These are phyloP conservation scores for Kingdonia uniflora DNA, from an alignment of 164 flowering plant genomes.

Conservation along the genomic window DNA sequence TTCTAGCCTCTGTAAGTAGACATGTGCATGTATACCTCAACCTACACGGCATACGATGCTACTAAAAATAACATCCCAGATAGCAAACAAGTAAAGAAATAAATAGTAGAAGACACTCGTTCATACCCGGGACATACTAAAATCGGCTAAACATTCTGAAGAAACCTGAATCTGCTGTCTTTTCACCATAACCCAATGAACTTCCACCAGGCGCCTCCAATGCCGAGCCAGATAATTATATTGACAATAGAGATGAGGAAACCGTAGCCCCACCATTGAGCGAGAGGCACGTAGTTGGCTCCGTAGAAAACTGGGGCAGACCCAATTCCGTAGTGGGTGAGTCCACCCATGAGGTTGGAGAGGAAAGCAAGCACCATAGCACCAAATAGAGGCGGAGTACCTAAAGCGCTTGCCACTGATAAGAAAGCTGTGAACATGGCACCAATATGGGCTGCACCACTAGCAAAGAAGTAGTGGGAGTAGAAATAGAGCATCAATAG, in stretches of 20 bases:
- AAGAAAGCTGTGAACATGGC: constrained; percentile 96
- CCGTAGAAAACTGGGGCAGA: constrained; percentile 97
- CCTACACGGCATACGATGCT: not conserved
- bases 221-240: constrained; percentile 79
- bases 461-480: constrained; percentile 93
- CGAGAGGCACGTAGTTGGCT: constrained; percentile 74
- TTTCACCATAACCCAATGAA: constrained; percentile 67
- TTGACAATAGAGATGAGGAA: constrained; percentile 77
- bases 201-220: constrained; percentile 94
- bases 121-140: not conserved
- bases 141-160: not conserved
- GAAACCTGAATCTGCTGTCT: not conserved
- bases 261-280: constrained; percentile 87
- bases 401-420: constrained; percentile 81
- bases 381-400: constrained; percentile 73
- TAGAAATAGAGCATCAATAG: constrained; percentile 86
- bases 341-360: constrained; percentile 91
- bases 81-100: not conserved
- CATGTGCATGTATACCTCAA: not conserved
- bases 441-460: constrained; percentile 96
- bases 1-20: constrained; percentile 6
- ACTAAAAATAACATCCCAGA: not conserved
- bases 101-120: not conserved
- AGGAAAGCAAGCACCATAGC: constrained; percentile 81
- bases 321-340: constrained; percentile 86